Evolutionary conservation across 345 rosid species (phyloP).

Genomic region (Salix udensis): DNA sequence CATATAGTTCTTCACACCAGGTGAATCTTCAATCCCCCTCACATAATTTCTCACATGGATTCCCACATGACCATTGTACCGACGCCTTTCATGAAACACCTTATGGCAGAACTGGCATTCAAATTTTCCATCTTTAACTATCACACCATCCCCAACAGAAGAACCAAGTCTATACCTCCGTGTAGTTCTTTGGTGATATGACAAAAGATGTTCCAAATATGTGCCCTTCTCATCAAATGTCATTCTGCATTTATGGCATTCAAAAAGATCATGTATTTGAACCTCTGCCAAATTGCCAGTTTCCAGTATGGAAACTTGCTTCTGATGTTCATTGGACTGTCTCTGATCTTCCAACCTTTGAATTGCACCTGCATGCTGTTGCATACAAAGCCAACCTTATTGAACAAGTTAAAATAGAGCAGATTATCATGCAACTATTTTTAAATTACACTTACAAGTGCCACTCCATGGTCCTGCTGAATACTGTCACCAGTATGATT

Average conservation of each 20-base stretch:
- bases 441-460: slow-evolving; percentile 36
- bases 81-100: slow-evolving; percentile 64
- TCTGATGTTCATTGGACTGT: slow-evolving; percentile 24
- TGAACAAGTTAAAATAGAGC: slow-evolving; percentile 11
- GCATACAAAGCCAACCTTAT: slow-evolving; percentile 12
- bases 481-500: slow-evolving; percentile 20
- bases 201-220: slow-evolving; percentile 66
- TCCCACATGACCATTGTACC: slow-evolving; percentile 70
- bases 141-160: slow-evolving; percentile 74
- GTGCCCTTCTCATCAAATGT: slow-evolving; percentile 59
- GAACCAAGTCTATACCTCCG: slow-evolving; percentile 62
- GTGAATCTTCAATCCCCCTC: slow-evolving; percentile 53
- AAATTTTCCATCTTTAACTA: slow-evolving; percentile 66
- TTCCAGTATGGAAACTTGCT: slow-evolving; percentile 33
- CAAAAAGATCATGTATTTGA: slow-evolving; percentile 54
- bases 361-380: slow-evolving; percentile 31
- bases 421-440: slow-evolving; percentile 1
- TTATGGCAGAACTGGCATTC: slow-evolving; percentile 84
- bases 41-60: slow-evolving; percentile 69
- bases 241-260: slow-evolving; percentile 65
- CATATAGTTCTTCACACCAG: slow-evolving; percentile 62
- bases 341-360: slow-evolving; percentile 33
- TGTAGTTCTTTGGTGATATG: slow-evolving; percentile 61
- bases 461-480: slow-evolving; percentile 24
- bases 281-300: slow-evolving; percentile 55